phyloP scores from a whole-genome alignment of 164 flowering plant species.

The Piper betle region DNA sequence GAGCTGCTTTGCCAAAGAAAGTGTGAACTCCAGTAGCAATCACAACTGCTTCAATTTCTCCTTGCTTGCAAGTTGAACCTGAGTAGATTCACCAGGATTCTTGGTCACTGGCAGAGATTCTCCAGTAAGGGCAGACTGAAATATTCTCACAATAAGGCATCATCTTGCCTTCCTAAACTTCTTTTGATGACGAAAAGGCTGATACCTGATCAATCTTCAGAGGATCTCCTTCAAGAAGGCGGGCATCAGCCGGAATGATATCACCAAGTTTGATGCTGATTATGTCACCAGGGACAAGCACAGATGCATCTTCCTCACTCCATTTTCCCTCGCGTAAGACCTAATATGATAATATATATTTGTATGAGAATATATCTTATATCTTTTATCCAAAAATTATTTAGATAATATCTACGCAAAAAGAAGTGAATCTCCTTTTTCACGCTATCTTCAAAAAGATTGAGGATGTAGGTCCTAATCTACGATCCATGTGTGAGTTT shows the following conservation, averaged over 20 bases:
- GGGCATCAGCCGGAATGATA: conserved; percentile 80
- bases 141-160: conserved; percentile 1
- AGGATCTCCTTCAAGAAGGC: conserved; percentile 77
- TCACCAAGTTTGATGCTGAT: conserved; percentile 67
- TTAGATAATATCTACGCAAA: not conserved
- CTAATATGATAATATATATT: conserved; percentile 13
- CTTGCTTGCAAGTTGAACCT: conserved; percentile 84
- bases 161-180: not conserved
- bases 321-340: conserved; percentile 61
- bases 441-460: no score
- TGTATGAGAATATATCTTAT: no score
- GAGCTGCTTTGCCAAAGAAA: conserved; percentile 84
- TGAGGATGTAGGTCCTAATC: no score
- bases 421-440: no score
- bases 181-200: not conserved
- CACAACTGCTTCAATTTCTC: conserved; percentile 74
- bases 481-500: no score
- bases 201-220: conserved; percentile 67
- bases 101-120: conserved; percentile 78
- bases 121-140: conserved; percentile 72
- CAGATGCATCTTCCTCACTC: conserved; percentile 59
- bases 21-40: conserved; percentile 82
- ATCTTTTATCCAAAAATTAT: not conserved
- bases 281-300: conserved; percentile 75
- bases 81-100: conserved; percentile 66